These are phyloP conservation scores for Litsea cubeba DNA, from an alignment of 164 flowering plant genomes.

Conservation along the genomic window DNA sequence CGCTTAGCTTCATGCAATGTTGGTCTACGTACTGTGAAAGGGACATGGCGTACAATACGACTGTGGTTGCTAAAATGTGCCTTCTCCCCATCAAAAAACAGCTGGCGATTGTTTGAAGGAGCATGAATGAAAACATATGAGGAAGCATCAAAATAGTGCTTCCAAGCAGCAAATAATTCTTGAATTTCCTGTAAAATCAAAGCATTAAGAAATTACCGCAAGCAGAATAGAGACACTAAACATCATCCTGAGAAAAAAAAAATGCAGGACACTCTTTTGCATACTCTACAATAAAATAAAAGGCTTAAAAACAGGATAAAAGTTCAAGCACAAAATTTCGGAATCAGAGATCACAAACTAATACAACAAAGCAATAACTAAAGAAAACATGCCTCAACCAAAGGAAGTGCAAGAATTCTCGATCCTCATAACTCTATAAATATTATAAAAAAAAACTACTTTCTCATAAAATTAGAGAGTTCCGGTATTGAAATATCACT, in stretches of 20 bases:
- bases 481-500: no score
- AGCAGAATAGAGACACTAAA: background rate
- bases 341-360: background rate
- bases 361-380: background rate
- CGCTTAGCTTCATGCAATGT: slow-evolving; percentile 81
- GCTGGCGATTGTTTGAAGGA: slow-evolving; percentile 73
- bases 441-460: no score
- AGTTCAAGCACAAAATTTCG: background rate
- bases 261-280: background rate
- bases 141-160: slow-evolving; percentile 74
- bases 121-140: slow-evolving; percentile 60
- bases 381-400: background rate
- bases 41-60: slow-evolving; percentile 43
- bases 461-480: no score
- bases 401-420: no score
- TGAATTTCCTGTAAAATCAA: slow-evolving; percentile 54
- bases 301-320: background rate
- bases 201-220: background rate
- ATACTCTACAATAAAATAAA: no score
- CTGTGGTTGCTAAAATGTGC: slow-evolving; percentile 47
- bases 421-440: no score
- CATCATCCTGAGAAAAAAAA: background rate
- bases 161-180: slow-evolving; percentile 82
- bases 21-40: slow-evolving; percentile 79
- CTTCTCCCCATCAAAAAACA: slow-evolving; percentile 71